Base-by-base conservation (phyloP, 2,329 filamentous ascomycete genomes). In the Pseudogymnoascus pannorum region DNA sequence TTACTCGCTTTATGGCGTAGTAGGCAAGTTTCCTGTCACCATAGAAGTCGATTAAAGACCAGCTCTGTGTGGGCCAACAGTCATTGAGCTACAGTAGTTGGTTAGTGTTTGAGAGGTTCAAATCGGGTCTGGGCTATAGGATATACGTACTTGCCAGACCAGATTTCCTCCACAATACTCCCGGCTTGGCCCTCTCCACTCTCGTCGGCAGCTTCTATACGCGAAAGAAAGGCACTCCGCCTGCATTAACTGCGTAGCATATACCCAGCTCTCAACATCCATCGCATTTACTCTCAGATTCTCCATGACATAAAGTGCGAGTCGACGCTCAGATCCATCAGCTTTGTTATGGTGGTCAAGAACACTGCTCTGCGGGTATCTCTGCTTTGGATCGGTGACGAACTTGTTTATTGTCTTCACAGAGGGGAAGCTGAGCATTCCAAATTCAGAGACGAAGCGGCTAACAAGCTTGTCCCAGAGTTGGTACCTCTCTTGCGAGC, bases 291-390 rank as follows among this genome's bases (percentile, higher is more conserved):
- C 89, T 2, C 88, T 83, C 69, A 96, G 83, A 75, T 96, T 96
- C 74, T 96, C 92, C 6, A 89, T 88, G 4, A 96, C 78, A 70
- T 96, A 96, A 4, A 91, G 84, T 2, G 91, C 91, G 62, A 96
- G 84, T 40, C 90, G 81, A 29, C 91, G 83, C 73, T 94, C 89
- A 71, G 95, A 89, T 0, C 92, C 91, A 59, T 87, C 87, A 3
- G 91, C 92, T 75, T 96, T 96, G 78, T 96, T 96, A 78, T 96
- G 92, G 72, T 95, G 95, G 73, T 96, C 91, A 29, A 96, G 75
- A 11, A 91, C 92, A 42, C 88, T 86, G 9, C 88, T 92, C 71
- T 94, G 89, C 2, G 91, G 82, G 73, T 89, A 92, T 5, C 89
- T 82, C 58, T 87, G 80, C 57, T 80, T 79, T 60, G 81, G 82